phyloP scores from a whole-genome alignment of 108 stramenopile species.

The Fragilaria radians region DNA sequence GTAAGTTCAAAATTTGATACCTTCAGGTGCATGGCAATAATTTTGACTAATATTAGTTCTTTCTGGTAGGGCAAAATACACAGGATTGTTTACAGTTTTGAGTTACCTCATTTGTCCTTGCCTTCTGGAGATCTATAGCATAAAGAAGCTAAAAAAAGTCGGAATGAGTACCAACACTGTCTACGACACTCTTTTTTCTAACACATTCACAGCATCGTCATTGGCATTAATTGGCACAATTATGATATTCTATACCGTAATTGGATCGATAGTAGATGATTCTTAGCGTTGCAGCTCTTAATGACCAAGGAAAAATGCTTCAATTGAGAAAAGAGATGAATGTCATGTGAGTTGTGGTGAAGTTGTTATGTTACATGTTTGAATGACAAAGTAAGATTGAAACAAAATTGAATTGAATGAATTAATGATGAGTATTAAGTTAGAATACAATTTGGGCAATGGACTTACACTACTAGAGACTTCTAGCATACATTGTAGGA shows the following conservation, averaged over 20 bases:
- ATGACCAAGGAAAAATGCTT: no score
- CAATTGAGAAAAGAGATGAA: no score
- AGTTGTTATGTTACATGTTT: no score
- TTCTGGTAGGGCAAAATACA: neutral
- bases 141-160: neutral
- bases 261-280: neutral
- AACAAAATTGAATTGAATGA: no score
- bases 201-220: neutral
- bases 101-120: neutral
- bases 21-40: neutral
- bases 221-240: neutral
- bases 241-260: neutral
- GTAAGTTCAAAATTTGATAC: neutral
- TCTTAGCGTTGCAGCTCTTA: no score
- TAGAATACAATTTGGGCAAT: no score
- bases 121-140: neutral
- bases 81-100: neutral
- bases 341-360: no score
- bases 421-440: no score
- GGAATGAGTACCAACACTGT: neutral
- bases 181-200: neutral
- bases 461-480: no score
- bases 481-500: no score
- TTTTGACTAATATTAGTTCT: neutral
- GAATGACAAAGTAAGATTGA: no score